Evolutionary conservation across 352 stramenopile species (phyloP), one percentile per base, ranked within the genome.

Genomic region (Phytophthora nicotianae): DNA sequence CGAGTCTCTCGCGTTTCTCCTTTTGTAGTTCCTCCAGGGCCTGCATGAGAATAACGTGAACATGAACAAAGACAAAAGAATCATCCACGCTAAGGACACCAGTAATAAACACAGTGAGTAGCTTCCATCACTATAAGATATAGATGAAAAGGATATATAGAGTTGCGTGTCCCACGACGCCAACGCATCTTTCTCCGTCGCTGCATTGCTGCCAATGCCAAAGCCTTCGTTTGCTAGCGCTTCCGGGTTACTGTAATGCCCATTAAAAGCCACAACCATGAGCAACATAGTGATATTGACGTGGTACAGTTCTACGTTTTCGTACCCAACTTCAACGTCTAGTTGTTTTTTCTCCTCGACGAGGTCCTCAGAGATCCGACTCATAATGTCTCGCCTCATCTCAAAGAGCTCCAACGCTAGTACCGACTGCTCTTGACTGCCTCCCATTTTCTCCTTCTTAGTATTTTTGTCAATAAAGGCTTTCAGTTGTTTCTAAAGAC

Each of bases 121-220:
- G 8, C 11, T 5, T 55, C 16, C 19, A 33, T 14, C 9, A 26
- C 16, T 24, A 5, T 20, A 58, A 21, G n/a, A 43, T 16, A 45
- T 48, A 19, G 32, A 24, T 51, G 29, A 49, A 60, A 56, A 70
- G 69, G 77, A 83, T 83, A 86, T 86, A 58, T 86, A 93, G 50
- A 90, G 72, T 46, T 91, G 80, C 1, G 81, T 80, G 62, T 93
- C 84, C 53, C 76, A 83, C 16, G 80, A 89, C 13, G 82, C 80
- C 21, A 93, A 50, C n/a, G 83, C 61, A 58, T 91, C 78, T 42
- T 80, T 75, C 42, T 86, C 77, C n/a, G 45, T 37, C 3, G 43
- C 43, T 33, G 42, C 55, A 20, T 23, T 65, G 17, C 56, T 62
- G 10, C 21, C 56, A 54, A 23, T 52, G n/a, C 52, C 62, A 24